A percentile compares a stretch with the other conserved stretches of the same genome.
Conservation (phyloP, 2,329 filamentous ascomycete genomes). For the Kalaharituber pfeilii region DNA sequence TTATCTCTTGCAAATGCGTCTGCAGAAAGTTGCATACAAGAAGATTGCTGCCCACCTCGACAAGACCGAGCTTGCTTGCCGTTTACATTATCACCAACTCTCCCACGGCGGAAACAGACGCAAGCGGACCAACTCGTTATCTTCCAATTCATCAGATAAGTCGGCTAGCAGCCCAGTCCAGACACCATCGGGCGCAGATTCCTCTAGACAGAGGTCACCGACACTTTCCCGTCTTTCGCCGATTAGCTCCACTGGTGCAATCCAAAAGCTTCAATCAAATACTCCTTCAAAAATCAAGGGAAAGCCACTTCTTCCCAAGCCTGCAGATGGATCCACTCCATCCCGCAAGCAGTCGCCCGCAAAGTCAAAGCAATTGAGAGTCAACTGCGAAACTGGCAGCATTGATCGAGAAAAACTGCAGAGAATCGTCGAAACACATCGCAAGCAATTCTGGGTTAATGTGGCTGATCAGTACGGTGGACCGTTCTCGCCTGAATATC, state of each 20-base stretch:
- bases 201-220: slow-evolving; percentile 35
- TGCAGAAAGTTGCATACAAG: slow-evolving; percentile 83
- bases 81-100: slow-evolving; percentile 72
- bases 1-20: slow-evolving; percentile 65
- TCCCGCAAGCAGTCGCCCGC: slow-evolving; percentile 25
- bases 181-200: slow-evolving; percentile 26
- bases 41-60: slow-evolving; percentile 71
- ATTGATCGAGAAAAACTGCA: slow-evolving; percentile 50
- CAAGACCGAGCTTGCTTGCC: slow-evolving; percentile 76
- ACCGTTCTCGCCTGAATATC: slow-evolving; percentile 41
- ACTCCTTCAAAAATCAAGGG: slow-evolving; percentile 28
- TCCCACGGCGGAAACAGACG: slow-evolving; percentile 67
- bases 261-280: slow-evolving; percentile 28
- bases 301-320: slow-evolving; percentile 30
- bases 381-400: slow-evolving; percentile 20
- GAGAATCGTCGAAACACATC: slow-evolving; percentile 52
- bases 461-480: slow-evolving; percentile 55
- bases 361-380: slow-evolving; percentile 14
- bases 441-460: slow-evolving; percentile 53
- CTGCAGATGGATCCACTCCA: slow-evolving; percentile 26
- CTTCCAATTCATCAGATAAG: slow-evolving; percentile 42
- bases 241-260: slow-evolving; percentile 31
- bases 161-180: slow-evolving; percentile 30
- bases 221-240: slow-evolving; percentile 26
- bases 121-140: slow-evolving; percentile 55